Evolutionary conservation across 2,329 filamentous ascomycete genomes (phyloP).

Genomic region (Leptodontidium sp.): DNA sequence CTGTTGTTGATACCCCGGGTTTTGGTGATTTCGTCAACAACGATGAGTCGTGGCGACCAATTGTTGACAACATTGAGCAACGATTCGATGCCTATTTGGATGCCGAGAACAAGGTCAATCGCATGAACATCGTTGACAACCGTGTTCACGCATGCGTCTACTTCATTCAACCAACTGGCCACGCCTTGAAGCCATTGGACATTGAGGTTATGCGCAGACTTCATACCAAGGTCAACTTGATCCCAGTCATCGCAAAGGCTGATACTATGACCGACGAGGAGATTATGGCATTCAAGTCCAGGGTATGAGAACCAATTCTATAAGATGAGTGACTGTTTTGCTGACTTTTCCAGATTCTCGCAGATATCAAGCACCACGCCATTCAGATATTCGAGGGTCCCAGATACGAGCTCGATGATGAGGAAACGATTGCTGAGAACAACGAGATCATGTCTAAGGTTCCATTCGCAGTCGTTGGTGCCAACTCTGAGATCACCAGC

Average conservation of each 20-base stretch:
- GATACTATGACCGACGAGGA: slow-evolving; percentile 98
- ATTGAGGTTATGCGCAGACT: slow-evolving; percentile 99
- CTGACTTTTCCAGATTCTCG: slow-evolving; percentile 75
- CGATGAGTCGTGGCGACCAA: slow-evolving; percentile 98
- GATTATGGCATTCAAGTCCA: slow-evolving; percentile 91
- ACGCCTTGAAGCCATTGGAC: slow-evolving; percentile 97
- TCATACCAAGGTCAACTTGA: slow-evolving; percentile 99
- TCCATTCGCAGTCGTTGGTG: slow-evolving; percentile 96
- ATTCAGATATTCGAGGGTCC: slow-evolving; percentile 99
- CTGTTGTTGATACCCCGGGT: slow-evolving; percentile 96
- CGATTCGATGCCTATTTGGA: slow-evolving; percentile 98
- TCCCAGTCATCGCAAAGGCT: slow-evolving; percentile 98
- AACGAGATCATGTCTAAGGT: slow-evolving; percentile 99
- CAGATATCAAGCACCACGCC: slow-evolving; percentile 95
- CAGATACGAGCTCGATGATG: slow-evolving; percentile 97
- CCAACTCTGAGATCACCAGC: slow-evolving; percentile 91
- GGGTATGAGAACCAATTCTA: slow-evolving; percentile 69
- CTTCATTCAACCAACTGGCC: slow-evolving; percentile 98
- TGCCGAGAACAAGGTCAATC: slow-evolving; percentile 99
- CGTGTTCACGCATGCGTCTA: slow-evolving; percentile 98
- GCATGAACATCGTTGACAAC: slow-evolving; percentile 99
- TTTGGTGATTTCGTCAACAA: slow-evolving; percentile 99
- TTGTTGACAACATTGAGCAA: slow-evolving; percentile 99
- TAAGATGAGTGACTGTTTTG: background rate
- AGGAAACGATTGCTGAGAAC: slow-evolving; percentile 99